Percentiles rank a stretch among this genome's conserved stretches.
phyloP scores from a whole-genome alignment of 805 yeast species.

The Cyberlindnera petersonii region DNA sequence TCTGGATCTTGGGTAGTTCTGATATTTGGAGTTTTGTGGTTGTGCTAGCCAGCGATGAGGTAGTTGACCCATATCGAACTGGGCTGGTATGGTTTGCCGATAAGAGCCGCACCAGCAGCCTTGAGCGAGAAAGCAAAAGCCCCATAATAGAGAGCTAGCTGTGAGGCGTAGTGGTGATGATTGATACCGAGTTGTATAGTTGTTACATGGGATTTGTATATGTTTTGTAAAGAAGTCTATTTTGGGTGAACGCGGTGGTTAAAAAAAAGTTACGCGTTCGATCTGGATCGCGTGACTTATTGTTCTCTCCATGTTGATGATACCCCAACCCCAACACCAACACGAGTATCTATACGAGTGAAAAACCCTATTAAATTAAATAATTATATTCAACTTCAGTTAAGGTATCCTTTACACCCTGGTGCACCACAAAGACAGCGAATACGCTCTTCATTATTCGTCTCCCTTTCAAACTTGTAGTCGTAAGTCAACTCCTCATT shows the following conservation, averaged over 20 bases:
- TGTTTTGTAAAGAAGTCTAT: too few species aligned
- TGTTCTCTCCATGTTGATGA: too few species aligned
- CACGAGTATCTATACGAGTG: neutral
- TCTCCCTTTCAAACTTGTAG: constrained; percentile 90
- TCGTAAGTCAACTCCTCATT: constrained; percentile 94
- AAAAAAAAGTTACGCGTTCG: too few species aligned
- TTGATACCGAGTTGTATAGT: too few species aligned
- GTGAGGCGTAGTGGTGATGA: too few species aligned
- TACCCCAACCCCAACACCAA: too few species aligned
- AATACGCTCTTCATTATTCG: constrained; percentile 81
- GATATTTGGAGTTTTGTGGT: constrained; percentile 1
- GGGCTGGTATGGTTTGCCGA: neutral
- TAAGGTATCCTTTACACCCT: constrained; percentile 88
- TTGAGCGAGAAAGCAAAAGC: too few species aligned
- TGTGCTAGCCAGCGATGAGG: neutral
- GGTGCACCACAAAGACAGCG: constrained; percentile 94
- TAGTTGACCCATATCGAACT: neutral
- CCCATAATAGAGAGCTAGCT: too few species aligned
- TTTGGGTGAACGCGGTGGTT: too few species aligned
- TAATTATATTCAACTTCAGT: constrained; percentile 35
- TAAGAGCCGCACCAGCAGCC: neutral
- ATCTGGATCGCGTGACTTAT: too few species aligned
- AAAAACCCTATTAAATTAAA: neutral
- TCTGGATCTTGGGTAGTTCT: constrained; percentile 1
- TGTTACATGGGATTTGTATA: too few species aligned